Conservation (phyloP, 108 stramenopile species). For the Nannochloropsis granulata region DNA sequence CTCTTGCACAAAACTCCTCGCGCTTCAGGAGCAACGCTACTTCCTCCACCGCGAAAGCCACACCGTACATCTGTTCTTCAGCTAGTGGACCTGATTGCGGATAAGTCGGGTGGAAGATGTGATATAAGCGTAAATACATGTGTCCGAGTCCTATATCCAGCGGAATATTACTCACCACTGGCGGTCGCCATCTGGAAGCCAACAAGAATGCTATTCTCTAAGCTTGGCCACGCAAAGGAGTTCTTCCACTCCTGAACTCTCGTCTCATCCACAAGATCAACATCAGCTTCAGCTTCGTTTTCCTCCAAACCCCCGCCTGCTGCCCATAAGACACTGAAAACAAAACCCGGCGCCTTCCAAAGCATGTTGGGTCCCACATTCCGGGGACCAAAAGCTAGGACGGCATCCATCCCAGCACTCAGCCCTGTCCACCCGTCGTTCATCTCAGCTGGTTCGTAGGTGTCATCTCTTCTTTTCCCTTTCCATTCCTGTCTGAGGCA, state of each 20-base stretch:
- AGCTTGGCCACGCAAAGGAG: neutral
- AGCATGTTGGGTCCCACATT: slow-evolving; percentile 8
- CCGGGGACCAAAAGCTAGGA: neutral
- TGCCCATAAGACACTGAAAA: neutral
- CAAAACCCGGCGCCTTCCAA: neutral
- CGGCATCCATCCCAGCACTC: neutral
- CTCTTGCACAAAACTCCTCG: neutral
- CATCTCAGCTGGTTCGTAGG: too few relatives aligned
- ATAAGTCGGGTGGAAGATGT: neutral
- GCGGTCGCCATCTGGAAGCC: slow-evolving; percentile 25
- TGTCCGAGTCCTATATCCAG: neutral
- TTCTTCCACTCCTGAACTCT: neutral
- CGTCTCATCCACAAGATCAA: neutral
- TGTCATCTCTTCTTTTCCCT: too few relatives aligned
- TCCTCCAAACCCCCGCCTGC: neutral
- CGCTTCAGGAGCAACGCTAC: neutral
- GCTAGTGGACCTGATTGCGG: slow-evolving; percentile 16
- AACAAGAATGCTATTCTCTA: neutral
- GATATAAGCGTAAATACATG: neutral
- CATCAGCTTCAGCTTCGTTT: neutral
- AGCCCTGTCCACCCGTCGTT: too few relatives aligned
- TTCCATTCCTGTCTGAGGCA: too few relatives aligned
- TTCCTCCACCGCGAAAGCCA: slow-evolving; percentile 1
- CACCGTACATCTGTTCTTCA: slow-evolving; percentile 30
- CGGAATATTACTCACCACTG: neutral